Conservation (phyloP, 148 eudicot species). For the Chenopodium album region DNA sequence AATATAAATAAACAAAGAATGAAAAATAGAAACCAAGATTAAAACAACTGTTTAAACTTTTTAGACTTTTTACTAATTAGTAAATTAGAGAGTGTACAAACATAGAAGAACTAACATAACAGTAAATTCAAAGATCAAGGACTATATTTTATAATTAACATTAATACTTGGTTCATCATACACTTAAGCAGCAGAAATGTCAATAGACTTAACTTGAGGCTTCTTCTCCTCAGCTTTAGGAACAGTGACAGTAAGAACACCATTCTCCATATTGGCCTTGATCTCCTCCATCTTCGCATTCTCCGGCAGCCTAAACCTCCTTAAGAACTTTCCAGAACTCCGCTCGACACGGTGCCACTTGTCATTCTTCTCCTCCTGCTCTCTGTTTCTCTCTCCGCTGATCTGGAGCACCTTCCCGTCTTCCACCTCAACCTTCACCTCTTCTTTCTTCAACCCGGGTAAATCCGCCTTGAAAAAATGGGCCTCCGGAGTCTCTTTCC, state of each 20-base stretch:
- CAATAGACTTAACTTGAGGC: slow-evolving; percentile 29
- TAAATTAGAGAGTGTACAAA: too few species aligned
- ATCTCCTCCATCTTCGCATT: slow-evolving; percentile 34
- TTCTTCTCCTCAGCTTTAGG: slow-evolving; percentile 41
- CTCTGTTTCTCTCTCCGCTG: slow-evolving; percentile 40
- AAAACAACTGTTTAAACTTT: too few species aligned
- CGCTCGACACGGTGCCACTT: slow-evolving; percentile 45
- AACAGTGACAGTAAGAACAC: slow-evolving; percentile 40
- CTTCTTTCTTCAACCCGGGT: slow-evolving; percentile 43
- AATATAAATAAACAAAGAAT: too few species aligned
- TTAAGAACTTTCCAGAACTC: slow-evolving; percentile 36
- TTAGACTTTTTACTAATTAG: too few species aligned
- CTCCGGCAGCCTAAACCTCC: slow-evolving; percentile 41
- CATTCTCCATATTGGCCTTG: slow-evolving; percentile 41
- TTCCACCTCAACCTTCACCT: slow-evolving; percentile 36
- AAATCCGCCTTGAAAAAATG: slow-evolving; percentile 33
- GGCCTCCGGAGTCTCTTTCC: neutral
- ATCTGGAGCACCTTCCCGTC: slow-evolving; percentile 20
- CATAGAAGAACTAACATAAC: too few species aligned
- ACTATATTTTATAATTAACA: too few species aligned
- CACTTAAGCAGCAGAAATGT: slow-evolving; percentile 23
- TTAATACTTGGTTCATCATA: too few species aligned
- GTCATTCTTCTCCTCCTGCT: slow-evolving; percentile 31
- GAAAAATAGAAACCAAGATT: too few species aligned
- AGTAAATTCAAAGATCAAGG: too few species aligned